Conservation (phyloP, 2,329 filamentous ascomycete genomes). For the Fusarium robinianum region DNA sequence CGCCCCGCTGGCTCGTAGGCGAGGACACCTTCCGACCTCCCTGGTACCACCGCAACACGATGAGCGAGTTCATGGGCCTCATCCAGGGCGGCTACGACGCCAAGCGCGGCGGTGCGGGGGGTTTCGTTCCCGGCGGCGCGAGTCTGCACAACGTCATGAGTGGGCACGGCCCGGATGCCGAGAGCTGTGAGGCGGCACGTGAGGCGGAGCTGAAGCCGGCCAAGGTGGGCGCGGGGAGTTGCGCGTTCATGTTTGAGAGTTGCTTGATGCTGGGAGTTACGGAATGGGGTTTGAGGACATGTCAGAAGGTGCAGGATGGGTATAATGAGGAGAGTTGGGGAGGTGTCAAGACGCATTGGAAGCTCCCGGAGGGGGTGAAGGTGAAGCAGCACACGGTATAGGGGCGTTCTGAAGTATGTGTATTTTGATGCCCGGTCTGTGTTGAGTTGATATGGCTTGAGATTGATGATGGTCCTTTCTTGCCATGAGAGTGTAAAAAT, state of each 20-base stretch:
- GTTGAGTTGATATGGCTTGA: background rate
- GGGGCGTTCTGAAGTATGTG: no score
- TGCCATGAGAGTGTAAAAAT: no score
- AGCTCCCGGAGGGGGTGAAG: constrained; percentile 44
- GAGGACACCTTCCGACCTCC: constrained; percentile 73
- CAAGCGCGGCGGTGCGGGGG: constrained; percentile 57
- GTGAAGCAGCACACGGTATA: constrained; percentile 34
- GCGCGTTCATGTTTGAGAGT: constrained; percentile 73
- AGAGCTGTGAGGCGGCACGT: constrained; percentile 60
- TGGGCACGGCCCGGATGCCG: constrained; percentile 65
- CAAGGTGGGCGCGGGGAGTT: constrained; percentile 64
- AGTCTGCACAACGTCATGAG: constrained; percentile 73
- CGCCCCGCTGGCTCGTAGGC: constrained; percentile 70
- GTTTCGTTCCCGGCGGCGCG: constrained; percentile 63
- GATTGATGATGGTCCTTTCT: constrained; percentile 1
- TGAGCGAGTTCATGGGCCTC: constrained; percentile 68
- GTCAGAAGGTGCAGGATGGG: constrained; percentile 61
- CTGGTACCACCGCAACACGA: constrained; percentile 73
- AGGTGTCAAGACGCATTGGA: constrained; percentile 66
- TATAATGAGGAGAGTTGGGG: constrained; percentile 86
- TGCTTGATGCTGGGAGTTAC: constrained; percentile 73
- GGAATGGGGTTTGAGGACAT: constrained; percentile 68
- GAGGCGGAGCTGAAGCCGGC: constrained; percentile 58
- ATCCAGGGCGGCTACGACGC: constrained; percentile 65
- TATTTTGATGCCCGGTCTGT: no score